Conservation (phyloP, 257 asterid species). For the Nicotiana tomentosiformis region DNA sequence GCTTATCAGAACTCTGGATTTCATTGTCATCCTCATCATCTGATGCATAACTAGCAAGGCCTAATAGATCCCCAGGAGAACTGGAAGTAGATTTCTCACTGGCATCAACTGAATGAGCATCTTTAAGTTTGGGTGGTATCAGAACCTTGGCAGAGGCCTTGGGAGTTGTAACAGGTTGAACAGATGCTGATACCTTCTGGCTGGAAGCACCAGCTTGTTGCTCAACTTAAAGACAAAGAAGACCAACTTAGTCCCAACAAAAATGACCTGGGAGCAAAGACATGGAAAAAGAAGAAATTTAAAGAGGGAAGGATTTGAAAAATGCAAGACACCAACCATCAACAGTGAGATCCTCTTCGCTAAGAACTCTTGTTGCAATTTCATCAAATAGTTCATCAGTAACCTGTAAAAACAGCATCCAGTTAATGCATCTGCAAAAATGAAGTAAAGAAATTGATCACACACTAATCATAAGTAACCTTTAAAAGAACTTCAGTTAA, state of each 20-base stretch:
- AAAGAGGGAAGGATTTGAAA: background rate
- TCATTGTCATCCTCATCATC: constrained; percentile 75
- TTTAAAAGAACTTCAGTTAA: constrained; percentile 92
- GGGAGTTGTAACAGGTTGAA: constrained; percentile 42
- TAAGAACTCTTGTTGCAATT: constrained; percentile 88
- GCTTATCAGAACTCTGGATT: constrained; percentile 44
- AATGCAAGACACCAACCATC: constrained; percentile 46
- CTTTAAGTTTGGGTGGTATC: constrained; percentile 45
- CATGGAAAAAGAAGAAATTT: constrained; percentile 14
- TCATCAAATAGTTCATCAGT: constrained; percentile 97
- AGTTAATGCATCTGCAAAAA: constrained; percentile 28
- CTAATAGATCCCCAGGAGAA: constrained; percentile 67
- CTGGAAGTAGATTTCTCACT: constrained; percentile 51
- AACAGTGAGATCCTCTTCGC: constrained; percentile 60
- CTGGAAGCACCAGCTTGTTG: constrained; percentile 32
- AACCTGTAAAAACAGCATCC: constrained; percentile 56
- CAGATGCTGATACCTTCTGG: constrained; percentile 30
- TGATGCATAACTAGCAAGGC: constrained; percentile 85
- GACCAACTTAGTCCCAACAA: constrained; percentile 3
- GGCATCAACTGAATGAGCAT: constrained; percentile 31
- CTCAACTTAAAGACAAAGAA: constrained; percentile 35
- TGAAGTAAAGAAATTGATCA: constrained; percentile 8
- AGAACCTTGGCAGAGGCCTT: constrained; percentile 59
- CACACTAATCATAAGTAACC: constrained; percentile 48
- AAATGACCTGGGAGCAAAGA: constrained; percentile 2